Evolutionary conservation across 148 eudicot species (phyloP).

Genomic region (Chenopodium formosanum): DNA sequence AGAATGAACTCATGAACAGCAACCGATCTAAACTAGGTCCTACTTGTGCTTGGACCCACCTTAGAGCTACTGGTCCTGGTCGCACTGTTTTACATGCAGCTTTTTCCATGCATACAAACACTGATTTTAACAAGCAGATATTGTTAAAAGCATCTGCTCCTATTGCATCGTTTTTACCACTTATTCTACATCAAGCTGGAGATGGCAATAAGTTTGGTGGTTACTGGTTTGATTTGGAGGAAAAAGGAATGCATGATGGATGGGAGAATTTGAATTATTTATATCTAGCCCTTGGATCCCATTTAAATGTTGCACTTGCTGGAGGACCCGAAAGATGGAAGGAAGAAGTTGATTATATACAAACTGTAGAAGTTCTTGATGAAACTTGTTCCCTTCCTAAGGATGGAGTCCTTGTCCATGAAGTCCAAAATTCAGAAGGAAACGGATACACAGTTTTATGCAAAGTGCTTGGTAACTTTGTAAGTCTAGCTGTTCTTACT

Average conservation of each 20-base stretch:
- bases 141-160: slow-evolving; percentile 54
- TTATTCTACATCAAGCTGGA: slow-evolving; percentile 59
- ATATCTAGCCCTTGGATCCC: slow-evolving; percentile 69
- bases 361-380: slow-evolving; percentile 47
- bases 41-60: slow-evolving; percentile 63
- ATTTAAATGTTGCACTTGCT: slow-evolving; percentile 57
- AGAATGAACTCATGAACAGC: slow-evolving; percentile 30
- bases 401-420: slow-evolving; percentile 44
- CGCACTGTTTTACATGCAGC: slow-evolving; percentile 59
- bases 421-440: slow-evolving; percentile 32
- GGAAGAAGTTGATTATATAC: slow-evolving; percentile 59
- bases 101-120: slow-evolving; percentile 49
- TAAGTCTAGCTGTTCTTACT: slow-evolving; percentile 34
- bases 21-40: slow-evolving; percentile 24
- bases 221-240: slow-evolving; percentile 64
- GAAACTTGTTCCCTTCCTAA: slow-evolving; percentile 33
- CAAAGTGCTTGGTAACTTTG: slow-evolving; percentile 54
- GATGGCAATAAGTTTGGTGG: slow-evolving; percentile 94
- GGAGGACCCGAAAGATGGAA: slow-evolving; percentile 91
- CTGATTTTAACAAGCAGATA: slow-evolving; percentile 41
- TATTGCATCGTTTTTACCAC: slow-evolving; percentile 69
- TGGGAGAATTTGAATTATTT: slow-evolving; percentile 47
- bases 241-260: slow-evolving; percentile 35
- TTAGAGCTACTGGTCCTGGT: slow-evolving; percentile 58
- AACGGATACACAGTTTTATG: slow-evolving; percentile 57